Base-by-base conservation (phyloP, 1,284 basidiomycete genomes). In the Ganoderma meredithae region DNA sequence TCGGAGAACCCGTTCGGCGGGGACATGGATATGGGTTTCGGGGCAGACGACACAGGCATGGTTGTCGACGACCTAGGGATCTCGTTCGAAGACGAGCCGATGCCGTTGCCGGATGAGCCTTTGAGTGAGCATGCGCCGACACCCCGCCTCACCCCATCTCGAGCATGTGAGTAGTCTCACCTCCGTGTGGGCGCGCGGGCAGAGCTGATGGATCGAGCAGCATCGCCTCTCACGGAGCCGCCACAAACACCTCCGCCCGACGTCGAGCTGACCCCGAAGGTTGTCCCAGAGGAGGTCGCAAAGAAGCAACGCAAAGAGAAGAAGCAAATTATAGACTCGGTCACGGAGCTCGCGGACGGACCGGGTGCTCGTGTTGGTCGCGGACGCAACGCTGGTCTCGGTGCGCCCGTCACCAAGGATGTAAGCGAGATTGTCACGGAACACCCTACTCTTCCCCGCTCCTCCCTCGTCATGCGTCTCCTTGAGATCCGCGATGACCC, bases 401-500 rank as follows among this genome's bases (percentile, higher is more conserved):
- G 86, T 53, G 85, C 86, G 15, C 85, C 86, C 33, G 83, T 87
- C 49, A 84, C 86, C 36, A 84, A 86, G 74, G 91, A 95, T 78
- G 87, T 93, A 71, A 90, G 89, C 63, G 86, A 86, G 64, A 96
- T 97, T 70, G 81, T 95, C 55, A 89, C 90, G 3, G 88, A 91
- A 69, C 92, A 95, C 69, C 89, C 90, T 62, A 96, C 91, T 78
- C 89, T 98, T 60, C 95, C 95, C 7, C 88, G 91, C 39, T 95
- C 95, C 13, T 84, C 92, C 1, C 85, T 93, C 63, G 88, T 95
- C 63, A 90, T 95, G 85, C 90, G 92, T 27, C 84, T 97, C 10
- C 85, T 94, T 62, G 90, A 94, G 76, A 95, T 97, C 74, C 89
- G 93, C 44, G 89, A 92, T 31, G 95, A 98, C 75, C 96, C 96